Conservation (phyloP, 1,284 basidiomycete genomes). For the Irpex sp. region DNA sequence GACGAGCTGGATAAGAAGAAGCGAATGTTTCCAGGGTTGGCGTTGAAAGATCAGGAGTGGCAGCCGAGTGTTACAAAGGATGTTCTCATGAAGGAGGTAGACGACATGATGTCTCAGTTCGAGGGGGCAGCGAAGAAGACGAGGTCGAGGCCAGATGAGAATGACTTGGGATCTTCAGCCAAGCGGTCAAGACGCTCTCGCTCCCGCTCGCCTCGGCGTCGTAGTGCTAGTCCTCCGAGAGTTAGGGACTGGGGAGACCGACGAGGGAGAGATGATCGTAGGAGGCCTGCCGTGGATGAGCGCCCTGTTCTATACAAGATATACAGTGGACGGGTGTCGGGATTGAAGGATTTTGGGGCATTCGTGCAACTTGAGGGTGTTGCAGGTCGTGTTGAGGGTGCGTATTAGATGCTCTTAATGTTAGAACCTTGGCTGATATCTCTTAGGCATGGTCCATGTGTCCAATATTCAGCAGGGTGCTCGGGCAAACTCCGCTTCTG, state of each 20-base stretch:
- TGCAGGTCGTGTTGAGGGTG: constrained; percentile 82
- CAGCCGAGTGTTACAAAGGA: constrained; percentile 52
- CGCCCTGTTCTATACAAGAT: constrained; percentile 91
- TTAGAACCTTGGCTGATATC: neutral
- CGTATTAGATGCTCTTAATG: constrained; percentile 30
- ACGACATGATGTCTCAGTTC: constrained; percentile 80
- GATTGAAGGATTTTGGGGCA: constrained; percentile 92
- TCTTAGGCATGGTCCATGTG: constrained; percentile 89
- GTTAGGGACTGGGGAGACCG: constrained; percentile 41
- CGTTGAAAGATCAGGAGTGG: constrained; percentile 73
- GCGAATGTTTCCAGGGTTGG: constrained; percentile 87
- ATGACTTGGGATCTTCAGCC: constrained; percentile 38
- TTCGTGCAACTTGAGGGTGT: constrained; percentile 91
- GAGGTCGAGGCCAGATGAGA: constrained; percentile 41
- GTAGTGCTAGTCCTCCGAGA: constrained; percentile 35
- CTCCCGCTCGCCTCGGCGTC: constrained; percentile 39
- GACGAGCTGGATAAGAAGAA: constrained; percentile 71
- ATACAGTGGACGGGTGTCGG: constrained; percentile 83
- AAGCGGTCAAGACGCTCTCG: constrained; percentile 54
- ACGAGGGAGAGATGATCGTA: constrained; percentile 36
- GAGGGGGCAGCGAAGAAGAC: constrained; percentile 61
- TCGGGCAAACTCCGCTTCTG: constrained; percentile 82
- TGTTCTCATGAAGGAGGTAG: constrained; percentile 72
- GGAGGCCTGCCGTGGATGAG: constrained; percentile 60
- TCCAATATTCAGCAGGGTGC: constrained; percentile 83